These are phyloP conservation scores for Yarrowia galli DNA, from an alignment of 1,139 yeast species.

Conservation along the genomic window DNA sequence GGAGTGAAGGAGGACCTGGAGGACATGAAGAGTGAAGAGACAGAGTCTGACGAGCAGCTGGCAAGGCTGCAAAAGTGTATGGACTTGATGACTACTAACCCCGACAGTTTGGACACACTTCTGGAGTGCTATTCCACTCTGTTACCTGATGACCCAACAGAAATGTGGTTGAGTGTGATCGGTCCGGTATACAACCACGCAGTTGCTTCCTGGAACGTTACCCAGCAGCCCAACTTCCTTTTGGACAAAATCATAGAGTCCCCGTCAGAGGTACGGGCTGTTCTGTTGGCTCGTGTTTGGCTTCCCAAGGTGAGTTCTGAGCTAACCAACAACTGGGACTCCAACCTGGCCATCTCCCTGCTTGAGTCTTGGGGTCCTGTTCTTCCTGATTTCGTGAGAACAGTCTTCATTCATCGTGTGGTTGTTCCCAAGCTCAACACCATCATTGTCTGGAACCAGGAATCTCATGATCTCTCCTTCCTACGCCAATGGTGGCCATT, in stretches of 20 bases:
- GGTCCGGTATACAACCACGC: not conserved
- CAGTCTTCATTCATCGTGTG: conserved; percentile 47
- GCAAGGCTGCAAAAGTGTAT: conserved; percentile 8
- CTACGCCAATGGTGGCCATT: conserved; percentile 52
- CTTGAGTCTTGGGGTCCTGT: conserved; percentile 57
- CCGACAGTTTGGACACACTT: not conserved
- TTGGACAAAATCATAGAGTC: conserved; percentile 28
- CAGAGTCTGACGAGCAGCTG: conserved; percentile 1
- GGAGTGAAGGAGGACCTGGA: conserved; percentile 18
- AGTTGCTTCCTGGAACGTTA: conserved; percentile 1
- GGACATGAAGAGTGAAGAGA: not conserved
- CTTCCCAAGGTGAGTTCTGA: conserved; percentile 49
- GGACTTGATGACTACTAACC: conserved; percentile 1
- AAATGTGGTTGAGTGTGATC: conserved; percentile 13
- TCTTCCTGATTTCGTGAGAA: conserved; percentile 50
- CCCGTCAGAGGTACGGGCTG: not conserved
- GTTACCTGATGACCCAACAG: not conserved
- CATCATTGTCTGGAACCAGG: conserved; percentile 52
- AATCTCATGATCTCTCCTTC: conserved; percentile 41
- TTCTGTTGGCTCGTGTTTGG: conserved; percentile 48
- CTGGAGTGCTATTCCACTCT: not conserved
- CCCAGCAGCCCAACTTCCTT: conserved; percentile 13
- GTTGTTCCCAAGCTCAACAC: conserved; percentile 54
- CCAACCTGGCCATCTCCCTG: conserved; percentile 47
- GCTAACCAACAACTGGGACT: conserved; percentile 51